Base-by-base conservation (phyloP, 2,329 filamentous ascomycete species). In the Thelonectria rubi region DNA sequence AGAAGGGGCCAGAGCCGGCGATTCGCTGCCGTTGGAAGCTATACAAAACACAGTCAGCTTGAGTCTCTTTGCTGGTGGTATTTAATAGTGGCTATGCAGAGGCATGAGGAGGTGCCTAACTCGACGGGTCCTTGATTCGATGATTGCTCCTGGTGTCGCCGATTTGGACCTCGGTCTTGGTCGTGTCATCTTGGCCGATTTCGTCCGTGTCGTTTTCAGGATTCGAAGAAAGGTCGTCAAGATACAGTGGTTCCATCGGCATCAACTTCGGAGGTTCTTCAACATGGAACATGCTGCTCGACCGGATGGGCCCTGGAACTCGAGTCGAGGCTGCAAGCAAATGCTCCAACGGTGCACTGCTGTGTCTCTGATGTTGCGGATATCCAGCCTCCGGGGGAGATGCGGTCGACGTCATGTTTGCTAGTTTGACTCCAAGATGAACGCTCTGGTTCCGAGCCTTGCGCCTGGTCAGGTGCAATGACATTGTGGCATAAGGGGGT, bases 201-300 rank as follows among this genome's bases (percentile, higher is more conserved):
- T 55, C 46, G 47, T 53, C 15, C 32, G 63, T 61, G 65, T 76
- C 70, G 60, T 2, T 45, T 24, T 50, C 48, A 12, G 45, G 48
- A 21, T 69, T 70, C 63, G 76, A 65, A 60, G 80, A 80, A 47
- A 85, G 77, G 72, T 84, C 82, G 21, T 81, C 80, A 66, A 80
- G 82, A 11, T 77, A 77, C 64, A 84, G 76, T 34, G 79, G 78
- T 53, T 77, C 77, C 64, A 78, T 73, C 5, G 79, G 76, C 8
- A 74, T 77, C 21, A 85, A 75, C 60, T 67, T 81, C 12, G 83
- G 82, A 2, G 80, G 78, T 26, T 79, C 78, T 46, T 84, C 83
- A 17, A 86, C 75, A 47, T 84, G 80, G 18, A 86, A 76, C 84
- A 87, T 84, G 72, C 83, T 87, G 61, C 81, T 79, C 65, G 80